These are phyloP conservation scores for Digitaria exilis DNA, from an alignment of 202 grass and related monocot genomes.

Conservation along the genomic window DNA sequence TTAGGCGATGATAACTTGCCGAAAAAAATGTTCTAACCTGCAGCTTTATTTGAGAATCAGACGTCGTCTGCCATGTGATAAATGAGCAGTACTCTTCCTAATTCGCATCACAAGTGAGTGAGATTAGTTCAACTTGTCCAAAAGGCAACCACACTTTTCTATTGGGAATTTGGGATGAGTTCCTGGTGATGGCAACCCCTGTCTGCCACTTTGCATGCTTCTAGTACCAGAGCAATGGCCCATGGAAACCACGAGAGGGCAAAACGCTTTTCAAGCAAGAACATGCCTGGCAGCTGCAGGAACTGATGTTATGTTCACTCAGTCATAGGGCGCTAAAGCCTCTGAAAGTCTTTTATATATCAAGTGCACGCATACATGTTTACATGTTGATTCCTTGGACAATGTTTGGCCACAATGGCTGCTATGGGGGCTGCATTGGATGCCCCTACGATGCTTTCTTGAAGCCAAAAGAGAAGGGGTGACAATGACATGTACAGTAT, in stretches of 20 bases:
- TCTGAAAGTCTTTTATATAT: not conserved
- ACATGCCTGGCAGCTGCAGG: not conserved
- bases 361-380: conserved; percentile 32
- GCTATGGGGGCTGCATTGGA: conserved; percentile 5
- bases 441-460: not conserved
- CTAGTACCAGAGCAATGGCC: conserved; percentile 35
- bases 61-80: conserved; percentile 29
- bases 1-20: not conserved
- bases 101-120: conserved; percentile 27
- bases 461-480: conserved; percentile 31
- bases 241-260: conserved; percentile 41
- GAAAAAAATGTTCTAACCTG: not conserved
- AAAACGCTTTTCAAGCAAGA: not conserved
- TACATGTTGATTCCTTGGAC: conserved; percentile 47
- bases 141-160: conserved; percentile 40
- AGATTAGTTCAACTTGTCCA: conserved; percentile 45
- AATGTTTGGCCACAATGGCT: conserved; percentile 18
- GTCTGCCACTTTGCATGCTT: conserved; percentile 52
- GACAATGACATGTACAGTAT: too few relatives aligned
- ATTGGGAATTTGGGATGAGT: conserved; percentile 40
- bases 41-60: conserved; percentile 2
- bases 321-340: conserved; percentile 3
- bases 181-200: conserved; percentile 43
- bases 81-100: conserved; percentile 35
- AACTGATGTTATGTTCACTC: conserved; percentile 32